phyloP scores from a whole-genome alignment of 257 asterid species.

The Plantago major region DNA sequence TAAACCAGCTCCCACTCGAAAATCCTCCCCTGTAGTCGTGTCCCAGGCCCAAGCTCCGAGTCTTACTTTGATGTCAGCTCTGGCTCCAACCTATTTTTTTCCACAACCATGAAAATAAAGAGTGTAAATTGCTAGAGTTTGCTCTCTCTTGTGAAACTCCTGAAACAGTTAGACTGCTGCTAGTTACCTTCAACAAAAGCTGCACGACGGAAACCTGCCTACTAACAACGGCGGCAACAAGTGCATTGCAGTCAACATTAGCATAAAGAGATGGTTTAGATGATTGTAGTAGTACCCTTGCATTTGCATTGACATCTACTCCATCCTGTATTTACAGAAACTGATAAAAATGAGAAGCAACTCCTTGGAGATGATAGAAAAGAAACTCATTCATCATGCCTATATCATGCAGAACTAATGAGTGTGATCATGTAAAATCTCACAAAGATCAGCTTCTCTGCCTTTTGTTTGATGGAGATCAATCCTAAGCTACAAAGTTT shows the following conservation, averaged over 20 bases:
- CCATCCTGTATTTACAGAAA: conserved; percentile 40
- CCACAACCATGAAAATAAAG: conserved; percentile 1
- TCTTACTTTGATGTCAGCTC: conserved; percentile 49
- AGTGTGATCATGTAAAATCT: too few species aligned
- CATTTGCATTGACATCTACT: conserved; percentile 57
- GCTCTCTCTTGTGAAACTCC: neutral
- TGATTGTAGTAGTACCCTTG: conserved; percentile 66
- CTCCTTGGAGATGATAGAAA: neutral
- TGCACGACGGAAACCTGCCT: conserved; percentile 52
- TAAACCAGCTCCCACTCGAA: conserved; percentile 73
- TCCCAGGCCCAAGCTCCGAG: conserved; percentile 90
- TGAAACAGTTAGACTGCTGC: neutral
- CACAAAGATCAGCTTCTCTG: too few species aligned
- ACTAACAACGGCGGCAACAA: conserved; percentile 60
- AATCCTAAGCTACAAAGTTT: too few species aligned
- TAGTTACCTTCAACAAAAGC: conserved; percentile 48
- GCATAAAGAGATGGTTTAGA: conserved; percentile 72
- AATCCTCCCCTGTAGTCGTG: conserved; percentile 58
- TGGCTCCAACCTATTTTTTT: conserved; percentile 50
- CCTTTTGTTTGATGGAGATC: too few species aligned
- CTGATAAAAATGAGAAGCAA: neutral
- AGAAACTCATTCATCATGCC: too few species aligned
- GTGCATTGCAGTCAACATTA: conserved; percentile 63
- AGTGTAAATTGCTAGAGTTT: neutral
- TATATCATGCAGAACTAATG: too few species aligned